Percentiles rank a stretch among this genome's conserved stretches.
These are phyloP conservation scores for Eremomyces bilateralis DNA, from an alignment of 495 filamentous ascomycete species.

Conservation along the genomic window DNA sequence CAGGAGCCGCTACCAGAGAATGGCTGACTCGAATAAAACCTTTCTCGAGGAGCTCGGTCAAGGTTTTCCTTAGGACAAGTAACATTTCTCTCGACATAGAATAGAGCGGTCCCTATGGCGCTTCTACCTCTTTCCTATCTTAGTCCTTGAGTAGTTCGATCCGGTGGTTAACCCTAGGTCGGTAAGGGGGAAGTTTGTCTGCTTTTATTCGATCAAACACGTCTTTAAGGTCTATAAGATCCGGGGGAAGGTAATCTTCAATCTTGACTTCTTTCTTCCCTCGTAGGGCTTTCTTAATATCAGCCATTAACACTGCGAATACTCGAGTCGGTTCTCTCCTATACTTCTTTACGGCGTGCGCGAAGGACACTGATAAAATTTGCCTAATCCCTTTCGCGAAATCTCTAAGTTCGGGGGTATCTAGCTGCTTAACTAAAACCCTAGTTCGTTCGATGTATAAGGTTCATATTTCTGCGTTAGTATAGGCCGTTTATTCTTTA, in stretches of 20 bases:
- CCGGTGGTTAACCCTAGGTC: neutral
- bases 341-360: too few relatives aligned
- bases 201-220: neutral
- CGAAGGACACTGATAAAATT: too few relatives aligned
- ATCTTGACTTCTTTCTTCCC: neutral
- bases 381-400: too few relatives aligned
- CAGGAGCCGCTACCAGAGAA: neutral
- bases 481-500: too few relatives aligned
- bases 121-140: constrained; percentile 1
- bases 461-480: too few relatives aligned
- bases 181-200: neutral
- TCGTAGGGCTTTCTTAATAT: neutral
- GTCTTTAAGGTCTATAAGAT: neutral
- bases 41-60: neutral
- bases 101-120: neutral
- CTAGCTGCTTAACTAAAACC: too few relatives aligned
- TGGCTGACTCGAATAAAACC: neutral
- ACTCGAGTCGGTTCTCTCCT: too few relatives aligned
- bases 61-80: neutral
- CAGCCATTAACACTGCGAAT: neutral
- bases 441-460: too few relatives aligned
- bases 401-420: too few relatives aligned
- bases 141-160: constrained; percentile 2
- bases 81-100: neutral
- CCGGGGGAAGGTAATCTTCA: neutral